Evolutionary conservation across 805 yeast species (phyloP), one percentile per base, ranked within the genome.

Genomic region (Teunomyces stri): DNA sequence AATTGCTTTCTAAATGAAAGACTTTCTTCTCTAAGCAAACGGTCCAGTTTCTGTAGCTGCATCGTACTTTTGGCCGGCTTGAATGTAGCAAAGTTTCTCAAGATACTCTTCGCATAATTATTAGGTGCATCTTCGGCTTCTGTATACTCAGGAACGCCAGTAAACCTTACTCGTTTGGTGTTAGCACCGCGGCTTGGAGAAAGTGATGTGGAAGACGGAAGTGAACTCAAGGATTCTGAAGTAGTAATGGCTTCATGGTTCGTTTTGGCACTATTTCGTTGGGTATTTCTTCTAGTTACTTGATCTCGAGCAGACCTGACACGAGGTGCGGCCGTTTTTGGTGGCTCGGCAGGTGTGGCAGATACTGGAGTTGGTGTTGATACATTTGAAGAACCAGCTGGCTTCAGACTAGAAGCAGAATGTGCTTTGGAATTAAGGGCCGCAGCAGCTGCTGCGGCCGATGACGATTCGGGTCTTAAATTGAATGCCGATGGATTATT

Each of bases 61-160:
- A 38, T 40, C 12, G 51, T 38, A 34, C 47, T 36, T 33, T 42
- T 40, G 12, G 43, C 45, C 1, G 56, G 56, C 36, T 39, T 46
- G 49, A 70, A 66, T 15, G 65, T 63, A 0, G 74, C 73, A 57
- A 73, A 73, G 52, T 70, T 67, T 55, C 64, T 67, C 27, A 73
- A 51, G 11, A 73, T 65, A 18, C 61, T 58, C 45, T 61, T 61
- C 3, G 74, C 58, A 44, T 69, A 70, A 37, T 59, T 62, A 7
- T 80, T 67, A 1, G 84, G 84, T 0, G 79, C 80, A 60, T 80
- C 85, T 57, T 80, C 85, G 5, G 72, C 79, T 29, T 73, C 79
- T 2, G 72, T 56, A 47, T 77, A 80, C 43, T 70, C 76, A 0
- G 78, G 70, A 4, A 80, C 83, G 0, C 83, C 84, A 4, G 64